phyloP scores from a whole-genome alignment of 345 rosid species.

The Melaleuca alternifolia region DNA sequence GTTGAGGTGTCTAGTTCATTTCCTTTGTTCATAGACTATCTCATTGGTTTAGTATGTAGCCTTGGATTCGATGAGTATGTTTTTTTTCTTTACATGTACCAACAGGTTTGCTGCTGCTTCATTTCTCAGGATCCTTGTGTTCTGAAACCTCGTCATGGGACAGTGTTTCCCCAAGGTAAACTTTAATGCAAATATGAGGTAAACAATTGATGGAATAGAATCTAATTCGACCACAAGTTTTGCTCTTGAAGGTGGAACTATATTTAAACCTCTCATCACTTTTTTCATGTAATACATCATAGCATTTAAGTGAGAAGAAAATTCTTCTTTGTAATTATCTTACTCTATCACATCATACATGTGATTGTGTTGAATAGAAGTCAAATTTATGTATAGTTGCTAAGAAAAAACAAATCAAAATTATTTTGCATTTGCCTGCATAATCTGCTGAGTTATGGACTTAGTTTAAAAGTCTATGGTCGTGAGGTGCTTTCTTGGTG shows the following conservation, averaged over 20 bases:
- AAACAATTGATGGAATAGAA: not conserved
- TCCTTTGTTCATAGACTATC: not conserved
- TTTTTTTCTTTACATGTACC: not conserved
- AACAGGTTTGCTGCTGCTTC: not conserved
- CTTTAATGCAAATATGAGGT: not conserved
- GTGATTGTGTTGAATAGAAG: not conserved
- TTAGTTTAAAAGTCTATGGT: not conserved
- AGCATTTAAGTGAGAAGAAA: not conserved
- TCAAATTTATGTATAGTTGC: not conserved
- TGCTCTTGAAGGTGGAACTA: not conserved
- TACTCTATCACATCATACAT: not conserved
- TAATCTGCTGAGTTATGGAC: not conserved
- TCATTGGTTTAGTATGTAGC: not conserved
- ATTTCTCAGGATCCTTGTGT: not conserved
- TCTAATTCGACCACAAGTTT: not conserved
- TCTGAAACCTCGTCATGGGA: not conserved
- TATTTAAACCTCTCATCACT: not conserved
- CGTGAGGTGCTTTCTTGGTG: not conserved
- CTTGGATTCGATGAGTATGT: not conserved
- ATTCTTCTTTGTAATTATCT: not conserved
- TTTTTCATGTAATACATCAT: not conserved
- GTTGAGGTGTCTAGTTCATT: not conserved
- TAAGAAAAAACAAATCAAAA: not conserved
- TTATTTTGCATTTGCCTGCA: not conserved
- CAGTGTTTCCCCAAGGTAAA: conserved; percentile 2